A percentile compares a stretch with the other conserved stretches of the same genome.
Conservation (phyloP, 2,329 filamentous ascomycete genomes). For the Ascomycota sp. region DNA sequence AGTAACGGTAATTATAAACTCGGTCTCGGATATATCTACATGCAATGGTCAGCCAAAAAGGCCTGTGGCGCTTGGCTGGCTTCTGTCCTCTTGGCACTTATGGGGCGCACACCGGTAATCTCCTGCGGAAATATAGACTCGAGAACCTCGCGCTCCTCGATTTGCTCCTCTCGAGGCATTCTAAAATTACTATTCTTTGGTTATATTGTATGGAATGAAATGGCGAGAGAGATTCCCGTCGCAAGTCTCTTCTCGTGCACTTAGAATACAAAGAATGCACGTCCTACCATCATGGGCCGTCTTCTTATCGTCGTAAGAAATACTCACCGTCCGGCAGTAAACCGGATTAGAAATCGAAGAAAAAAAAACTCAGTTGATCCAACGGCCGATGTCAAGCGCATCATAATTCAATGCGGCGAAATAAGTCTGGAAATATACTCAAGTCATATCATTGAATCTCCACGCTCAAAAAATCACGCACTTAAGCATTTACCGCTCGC, state of each 20-base stretch:
- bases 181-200: background rate
- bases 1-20: conserved; percentile 69
- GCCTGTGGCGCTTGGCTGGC: background rate
- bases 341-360: background rate
- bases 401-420: background rate
- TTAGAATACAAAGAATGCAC: no score
- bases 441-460: background rate
- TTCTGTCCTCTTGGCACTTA: background rate
- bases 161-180: conserved; percentile 66
- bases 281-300: no score
- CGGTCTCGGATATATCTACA: conserved; percentile 67
- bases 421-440: background rate
- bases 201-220: background rate
- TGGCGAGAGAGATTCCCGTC: background rate
- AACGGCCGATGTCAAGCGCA: background rate
- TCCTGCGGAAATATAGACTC: conserved; percentile 97
- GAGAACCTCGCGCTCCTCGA: conserved; percentile 90
- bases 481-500: no score
- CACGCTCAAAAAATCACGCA: background rate
- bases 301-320: no score
- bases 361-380: background rate
- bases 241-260: no score
- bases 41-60: background rate
- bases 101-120: conserved; percentile 46
- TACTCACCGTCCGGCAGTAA: background rate